Conservation (phyloP, 768 basidiomycete species). For the Pleurotus cornucopiae region DNA sequence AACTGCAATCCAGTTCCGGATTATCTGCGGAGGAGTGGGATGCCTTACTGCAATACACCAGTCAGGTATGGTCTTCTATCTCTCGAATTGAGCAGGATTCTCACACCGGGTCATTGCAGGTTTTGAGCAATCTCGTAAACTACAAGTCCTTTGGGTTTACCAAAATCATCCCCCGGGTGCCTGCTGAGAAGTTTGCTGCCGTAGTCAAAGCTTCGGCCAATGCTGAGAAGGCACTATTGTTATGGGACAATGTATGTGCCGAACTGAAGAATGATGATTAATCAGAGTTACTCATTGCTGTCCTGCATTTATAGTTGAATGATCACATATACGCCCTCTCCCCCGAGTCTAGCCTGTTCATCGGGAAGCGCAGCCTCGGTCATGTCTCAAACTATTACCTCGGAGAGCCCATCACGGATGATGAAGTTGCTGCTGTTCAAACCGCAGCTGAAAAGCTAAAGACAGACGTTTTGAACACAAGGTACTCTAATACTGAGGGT, state of each 20-base stretch:
- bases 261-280: neutral
- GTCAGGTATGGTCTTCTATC: slow-evolving; percentile 47
- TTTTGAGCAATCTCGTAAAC: slow-evolving; percentile 64
- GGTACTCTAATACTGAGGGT: slow-evolving; percentile 35
- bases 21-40: slow-evolving; percentile 62
- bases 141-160: slow-evolving; percentile 82
- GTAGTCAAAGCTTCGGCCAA: slow-evolving; percentile 62
- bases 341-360: slow-evolving; percentile 66
- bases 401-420: slow-evolving; percentile 66
- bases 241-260: slow-evolving; percentile 59
- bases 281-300: neutral
- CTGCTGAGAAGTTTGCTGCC: slow-evolving; percentile 55
- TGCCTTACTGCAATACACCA: slow-evolving; percentile 65
- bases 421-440: slow-evolving; percentile 76
- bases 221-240: slow-evolving; percentile 42
- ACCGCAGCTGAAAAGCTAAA: slow-evolving; percentile 68
- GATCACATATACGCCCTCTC: slow-evolving; percentile 66
- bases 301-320: slow-evolving; percentile 45
- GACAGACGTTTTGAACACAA: slow-evolving; percentile 79
- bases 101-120: slow-evolving; percentile 22
- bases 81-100: neutral
- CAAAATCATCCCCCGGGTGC: slow-evolving; percentile 76
- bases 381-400: slow-evolving; percentile 86
- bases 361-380: slow-evolving; percentile 76
- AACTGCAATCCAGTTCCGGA: slow-evolving; percentile 49